phyloP scores from a whole-genome alignment of 2,329 filamentous ascomycete species.

The Emmonsiellopsis sp. region DNA sequence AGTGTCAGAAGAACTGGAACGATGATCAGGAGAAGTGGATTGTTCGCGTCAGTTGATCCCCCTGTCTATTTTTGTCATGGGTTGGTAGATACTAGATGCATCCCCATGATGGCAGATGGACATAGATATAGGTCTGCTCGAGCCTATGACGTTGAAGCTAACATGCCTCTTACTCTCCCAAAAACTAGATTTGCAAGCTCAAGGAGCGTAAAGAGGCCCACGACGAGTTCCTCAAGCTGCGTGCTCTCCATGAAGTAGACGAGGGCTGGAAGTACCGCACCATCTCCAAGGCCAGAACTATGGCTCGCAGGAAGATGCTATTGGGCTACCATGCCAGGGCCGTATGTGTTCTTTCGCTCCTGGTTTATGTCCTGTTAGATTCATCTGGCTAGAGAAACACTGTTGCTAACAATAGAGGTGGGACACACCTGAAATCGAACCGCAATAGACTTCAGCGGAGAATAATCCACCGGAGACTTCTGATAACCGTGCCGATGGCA shows the following conservation, averaged over 20 bases:
- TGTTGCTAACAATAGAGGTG: too few relatives aligned
- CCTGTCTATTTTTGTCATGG: neutral
- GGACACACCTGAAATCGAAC: too few relatives aligned
- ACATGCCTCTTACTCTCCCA: neutral
- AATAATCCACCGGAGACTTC: neutral
- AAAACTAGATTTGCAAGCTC: constrained; percentile 21
- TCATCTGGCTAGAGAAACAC: too few relatives aligned
- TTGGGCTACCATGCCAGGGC: neutral
- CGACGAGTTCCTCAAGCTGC: constrained; percentile 21
- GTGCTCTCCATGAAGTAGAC: constrained; percentile 24
- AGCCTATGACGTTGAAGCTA: neutral
- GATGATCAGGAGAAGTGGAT: constrained; percentile 29
- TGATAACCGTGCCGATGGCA: neutral
- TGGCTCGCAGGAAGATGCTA: neutral
- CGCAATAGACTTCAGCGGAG: too few relatives aligned
- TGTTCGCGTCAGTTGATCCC: constrained; percentile 20
- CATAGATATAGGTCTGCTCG: neutral
- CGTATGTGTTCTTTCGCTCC: neutral
- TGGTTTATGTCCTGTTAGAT: neutral
- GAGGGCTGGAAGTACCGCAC: constrained; percentile 24
- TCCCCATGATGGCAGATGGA: neutral
- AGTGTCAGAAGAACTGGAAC: constrained; percentile 29
- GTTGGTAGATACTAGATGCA: neutral
- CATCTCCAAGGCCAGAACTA: constrained; percentile 3
- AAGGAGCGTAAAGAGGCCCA: constrained; percentile 27